These are phyloP conservation scores for Xylaria cubensis DNA, from an alignment of 495 filamentous ascomycete species.

Conservation along the genomic window DNA sequence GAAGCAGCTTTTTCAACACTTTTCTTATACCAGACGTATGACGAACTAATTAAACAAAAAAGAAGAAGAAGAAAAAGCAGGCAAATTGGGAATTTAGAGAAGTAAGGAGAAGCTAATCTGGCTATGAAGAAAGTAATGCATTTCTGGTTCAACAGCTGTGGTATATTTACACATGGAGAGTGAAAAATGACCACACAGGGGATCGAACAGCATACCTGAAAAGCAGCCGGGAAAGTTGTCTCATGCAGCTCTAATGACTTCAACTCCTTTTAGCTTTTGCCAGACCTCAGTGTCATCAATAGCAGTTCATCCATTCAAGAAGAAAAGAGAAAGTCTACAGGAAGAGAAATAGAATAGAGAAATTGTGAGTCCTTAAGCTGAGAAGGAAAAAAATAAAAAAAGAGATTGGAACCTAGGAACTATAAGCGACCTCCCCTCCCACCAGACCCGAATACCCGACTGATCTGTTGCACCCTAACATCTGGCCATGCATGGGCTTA, in stretches of 20 bases:
- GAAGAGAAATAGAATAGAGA: background rate
- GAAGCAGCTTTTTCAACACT: too few relatives aligned
- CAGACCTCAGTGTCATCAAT: background rate
- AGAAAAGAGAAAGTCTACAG: background rate
- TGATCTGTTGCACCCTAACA: conserved; percentile 2
- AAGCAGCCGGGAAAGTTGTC: background rate
- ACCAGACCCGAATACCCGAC: background rate
- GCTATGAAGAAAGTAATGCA: too few relatives aligned
- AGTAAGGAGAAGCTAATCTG: too few relatives aligned
- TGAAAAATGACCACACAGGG: background rate
- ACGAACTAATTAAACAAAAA: too few relatives aligned
- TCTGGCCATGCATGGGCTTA: background rate
- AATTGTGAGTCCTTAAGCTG: background rate
- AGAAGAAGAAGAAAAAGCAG: too few relatives aligned
- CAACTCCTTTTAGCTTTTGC: too few relatives aligned
- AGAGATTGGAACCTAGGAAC: background rate
- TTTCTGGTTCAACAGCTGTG: too few relatives aligned
- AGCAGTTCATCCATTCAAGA: background rate
- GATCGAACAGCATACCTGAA: background rate
- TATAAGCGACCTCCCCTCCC: background rate
- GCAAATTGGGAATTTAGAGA: too few relatives aligned
- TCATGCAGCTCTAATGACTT: background rate
- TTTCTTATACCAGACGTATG: too few relatives aligned
- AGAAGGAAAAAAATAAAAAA: background rate
- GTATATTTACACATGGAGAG: too few relatives aligned